A percentile compares a stretch with the other conserved stretches of the same genome.
Evolutionary conservation across 2,329 filamentous ascomycete species (phyloP).

Genomic region (Claviceps digitariae): DNA sequence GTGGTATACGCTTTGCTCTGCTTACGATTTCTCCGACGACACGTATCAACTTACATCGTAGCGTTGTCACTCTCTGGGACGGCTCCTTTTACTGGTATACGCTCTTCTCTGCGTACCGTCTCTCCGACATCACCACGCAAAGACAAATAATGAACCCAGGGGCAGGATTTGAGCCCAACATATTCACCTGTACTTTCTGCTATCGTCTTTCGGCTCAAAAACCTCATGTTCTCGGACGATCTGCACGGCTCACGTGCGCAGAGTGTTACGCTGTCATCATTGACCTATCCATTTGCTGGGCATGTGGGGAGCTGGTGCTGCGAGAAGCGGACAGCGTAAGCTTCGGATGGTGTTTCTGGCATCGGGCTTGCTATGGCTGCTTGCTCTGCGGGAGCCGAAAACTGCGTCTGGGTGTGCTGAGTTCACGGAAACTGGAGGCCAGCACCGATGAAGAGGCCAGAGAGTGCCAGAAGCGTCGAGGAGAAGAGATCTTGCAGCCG

Average conservation of each 20-base stretch:
- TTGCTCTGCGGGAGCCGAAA: slow-evolving; percentile 33
- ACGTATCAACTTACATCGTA: background rate
- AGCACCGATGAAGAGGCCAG: slow-evolving; percentile 3
- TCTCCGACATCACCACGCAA: too few relatives aligned
- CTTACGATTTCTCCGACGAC: background rate
- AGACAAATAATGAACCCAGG: background rate
- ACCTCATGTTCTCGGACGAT: slow-evolving; percentile 29
- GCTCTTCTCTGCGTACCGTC: background rate
- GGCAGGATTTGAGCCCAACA: background rate
- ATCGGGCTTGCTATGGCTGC: slow-evolving; percentile 41
- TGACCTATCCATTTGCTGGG: slow-evolving; percentile 43
- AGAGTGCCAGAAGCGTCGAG: slow-evolving; percentile 6
- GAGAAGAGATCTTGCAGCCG: slow-evolving; percentile 30
- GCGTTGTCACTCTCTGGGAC: background rate
- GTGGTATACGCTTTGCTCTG: too few relatives aligned
- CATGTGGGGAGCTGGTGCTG: slow-evolving; percentile 40
- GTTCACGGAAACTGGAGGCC: slow-evolving; percentile 20
- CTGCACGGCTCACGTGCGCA: slow-evolving; percentile 34
- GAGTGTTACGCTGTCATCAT: slow-evolving; percentile 33
- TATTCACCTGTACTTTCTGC: slow-evolving; percentile 45
- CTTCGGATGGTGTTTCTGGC: slow-evolving; percentile 49
- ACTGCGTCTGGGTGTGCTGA: slow-evolving; percentile 20
- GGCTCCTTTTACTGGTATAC: background rate
- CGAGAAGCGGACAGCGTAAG: slow-evolving; percentile 42
- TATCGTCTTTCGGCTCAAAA: slow-evolving; percentile 25